A percentile compares a stretch with the other conserved stretches of the same genome.
Evolutionary conservation across 176 grass and related monocot species (phyloP).

Genomic region (Calamus simplicifolius): DNA sequence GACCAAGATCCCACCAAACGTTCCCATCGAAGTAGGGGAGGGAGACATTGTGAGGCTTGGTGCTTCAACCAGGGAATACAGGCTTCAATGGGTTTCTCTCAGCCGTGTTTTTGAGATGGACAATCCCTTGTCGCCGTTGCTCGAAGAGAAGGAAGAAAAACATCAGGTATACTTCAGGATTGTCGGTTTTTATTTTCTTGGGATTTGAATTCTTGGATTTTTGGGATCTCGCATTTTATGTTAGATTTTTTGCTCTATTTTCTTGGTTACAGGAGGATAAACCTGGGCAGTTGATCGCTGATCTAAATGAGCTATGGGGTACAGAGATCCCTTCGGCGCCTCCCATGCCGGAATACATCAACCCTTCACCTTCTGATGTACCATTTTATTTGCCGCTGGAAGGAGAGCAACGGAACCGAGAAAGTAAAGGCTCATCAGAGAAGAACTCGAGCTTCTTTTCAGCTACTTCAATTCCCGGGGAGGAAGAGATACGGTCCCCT

Average conservation of each 20-base stretch:
- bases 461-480: constrained; percentile 12
- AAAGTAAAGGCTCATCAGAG: constrained; percentile 15
- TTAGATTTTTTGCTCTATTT: constrained; percentile 6
- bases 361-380: constrained; percentile 1
- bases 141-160: constrained; percentile 66
- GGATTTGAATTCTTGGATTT: neutral
- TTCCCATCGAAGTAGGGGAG: constrained; percentile 36
- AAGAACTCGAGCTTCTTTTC: constrained; percentile 8
- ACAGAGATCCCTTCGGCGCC: constrained; percentile 32
- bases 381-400: constrained; percentile 11
- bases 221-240: too few relatives aligned
- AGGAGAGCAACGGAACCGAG: constrained; percentile 17
- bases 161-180: constrained; percentile 33
- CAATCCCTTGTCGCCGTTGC: constrained; percentile 45
- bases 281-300: constrained; percentile 7
- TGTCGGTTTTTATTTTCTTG: constrained; percentile 6
- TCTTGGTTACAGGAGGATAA: constrained; percentile 23
- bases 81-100: constrained; percentile 67
- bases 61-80: constrained; percentile 64
- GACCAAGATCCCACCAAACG: constrained; percentile 47
- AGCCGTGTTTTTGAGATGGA: constrained; percentile 61
- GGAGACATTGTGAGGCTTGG: constrained; percentile 63
- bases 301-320: constrained; percentile 15
- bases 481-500: neutral
- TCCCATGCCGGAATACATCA: constrained; percentile 31